Evolutionary conservation across 371 early-diverging fungal species (phyloP), one percentile per base, ranked within the genome.

Genomic region (Cokeromyces recurvatus): DNA sequence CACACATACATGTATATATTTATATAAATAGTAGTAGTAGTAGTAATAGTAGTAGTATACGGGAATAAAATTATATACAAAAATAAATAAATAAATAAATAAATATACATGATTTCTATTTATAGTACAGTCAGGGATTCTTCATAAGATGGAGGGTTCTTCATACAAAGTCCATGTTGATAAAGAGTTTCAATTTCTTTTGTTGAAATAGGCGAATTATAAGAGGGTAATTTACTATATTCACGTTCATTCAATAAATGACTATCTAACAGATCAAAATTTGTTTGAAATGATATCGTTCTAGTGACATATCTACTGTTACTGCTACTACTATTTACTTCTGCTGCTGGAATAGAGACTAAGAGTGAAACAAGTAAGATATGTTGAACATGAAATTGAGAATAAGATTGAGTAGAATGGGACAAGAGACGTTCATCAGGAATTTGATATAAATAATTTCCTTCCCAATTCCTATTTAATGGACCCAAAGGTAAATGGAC

Each of bases 271-370:
- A 56, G 12, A 40, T 60, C 57, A 21, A 56, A 43, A 0, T 27
- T 12, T 10, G 56, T 43, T 21, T 47, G 44, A 22, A 43, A 55
- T 8, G 52, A 55, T n/a, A 60, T 50, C 4, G 51, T 49, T 20
- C 22, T 51, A 7, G 44, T 54, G 4, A 11, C 31, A 17, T 37
- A 25, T n/a, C 48, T 34, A 34, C 15, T n/a, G 35, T n/a, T 34
- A 34, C 14, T 34, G 35, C 14, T 29, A 29, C 29, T 29, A 11
- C 5, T 8, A 11, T 16, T 12, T 34, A 14, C 20, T 42, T 24
- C 40, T 42, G 6, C n/a, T 34, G 16, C 24, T 9, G 52, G 53
- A 8, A 44, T 14, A 8, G 43, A 38, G 6, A 58, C 15, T 1
- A 46, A 22, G 19, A 58, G 23, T n/a, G 53, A 48, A 2, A 58